Evolutionary conservation across 805 yeast genomes (phyloP).

Genomic region (Starmerella ratchasimensis): DNA sequence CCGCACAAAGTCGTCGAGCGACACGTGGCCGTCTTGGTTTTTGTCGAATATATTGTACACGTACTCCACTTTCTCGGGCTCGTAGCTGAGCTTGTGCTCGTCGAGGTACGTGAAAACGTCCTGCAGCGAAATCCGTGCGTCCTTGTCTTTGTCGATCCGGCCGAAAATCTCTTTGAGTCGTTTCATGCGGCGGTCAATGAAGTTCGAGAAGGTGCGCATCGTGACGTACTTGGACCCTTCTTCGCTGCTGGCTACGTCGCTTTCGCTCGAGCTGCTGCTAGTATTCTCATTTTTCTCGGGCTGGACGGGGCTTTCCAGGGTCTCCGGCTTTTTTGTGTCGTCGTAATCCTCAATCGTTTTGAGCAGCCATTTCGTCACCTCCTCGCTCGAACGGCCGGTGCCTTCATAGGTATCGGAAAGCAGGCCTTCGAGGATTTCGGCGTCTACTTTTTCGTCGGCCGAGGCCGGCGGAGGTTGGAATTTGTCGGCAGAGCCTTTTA

Average conservation of each 20-base stretch:
- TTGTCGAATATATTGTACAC: constrained; percentile 45
- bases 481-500: not conserved
- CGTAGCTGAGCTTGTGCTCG: constrained; percentile 40
- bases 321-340: constrained; percentile 7
- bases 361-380: constrained; percentile 11
- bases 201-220: constrained; percentile 14
- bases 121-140: constrained; percentile 12
- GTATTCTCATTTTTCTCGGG: not conserved
- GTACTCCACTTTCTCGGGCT: constrained; percentile 37
- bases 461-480: not conserved
- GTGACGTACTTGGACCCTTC: constrained; percentile 3
- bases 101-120: constrained; percentile 45
- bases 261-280: not conserved
- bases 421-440: constrained; percentile 13
- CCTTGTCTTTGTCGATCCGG: constrained; percentile 20
- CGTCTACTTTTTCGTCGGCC: constrained; percentile 12
- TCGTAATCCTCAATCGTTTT: constrained; percentile 13
- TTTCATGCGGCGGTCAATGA: constrained; percentile 19
- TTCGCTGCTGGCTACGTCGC: not conserved
- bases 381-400: constrained; percentile 7
- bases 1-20: constrained; percentile 77
- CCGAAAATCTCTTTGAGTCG: constrained; percentile 19
- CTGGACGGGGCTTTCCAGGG: not conserved
- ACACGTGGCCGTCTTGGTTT: constrained; percentile 50
- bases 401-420: constrained; percentile 11